Evolutionary conservation across 441 rosid genomes (phyloP).

Genomic region (Geranium incanum): DNA sequence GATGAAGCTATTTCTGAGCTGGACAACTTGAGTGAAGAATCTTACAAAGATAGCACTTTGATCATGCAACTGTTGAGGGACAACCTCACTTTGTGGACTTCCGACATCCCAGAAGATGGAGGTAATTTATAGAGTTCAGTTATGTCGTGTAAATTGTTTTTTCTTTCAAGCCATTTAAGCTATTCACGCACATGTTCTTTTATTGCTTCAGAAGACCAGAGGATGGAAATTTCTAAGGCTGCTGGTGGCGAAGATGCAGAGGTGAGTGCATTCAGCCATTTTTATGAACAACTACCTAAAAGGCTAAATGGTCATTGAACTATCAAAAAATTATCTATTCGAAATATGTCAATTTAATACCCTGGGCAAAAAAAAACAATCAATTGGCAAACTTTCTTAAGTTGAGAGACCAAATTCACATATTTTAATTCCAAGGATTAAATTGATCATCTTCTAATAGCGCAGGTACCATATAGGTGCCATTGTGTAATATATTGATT

Average conservation of each 20-base stretch:
- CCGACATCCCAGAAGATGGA: constrained; percentile 10
- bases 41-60: constrained; percentile 13
- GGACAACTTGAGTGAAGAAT: constrained; percentile 11
- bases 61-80: constrained; percentile 14
- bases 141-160: no score
- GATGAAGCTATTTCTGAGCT: constrained; percentile 13
- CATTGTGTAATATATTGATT: no score
- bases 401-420: no score
- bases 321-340: neutral
- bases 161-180: neutral
- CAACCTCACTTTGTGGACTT: constrained; percentile 13
- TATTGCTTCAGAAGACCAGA: neutral
- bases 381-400: no score
- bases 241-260: neutral
- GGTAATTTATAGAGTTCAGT: neutral
- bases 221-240: neutral
- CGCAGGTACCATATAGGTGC: no score
- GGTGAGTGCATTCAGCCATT: neutral
- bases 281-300: neutral
- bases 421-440: no score
- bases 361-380: no score
- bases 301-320: neutral
- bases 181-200: neutral
- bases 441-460: no score
- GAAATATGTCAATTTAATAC: no score